These are phyloP conservation scores for Dysphania ambrosioides DNA, from an alignment of 148 eudicot genomes.

Conservation along the genomic window DNA sequence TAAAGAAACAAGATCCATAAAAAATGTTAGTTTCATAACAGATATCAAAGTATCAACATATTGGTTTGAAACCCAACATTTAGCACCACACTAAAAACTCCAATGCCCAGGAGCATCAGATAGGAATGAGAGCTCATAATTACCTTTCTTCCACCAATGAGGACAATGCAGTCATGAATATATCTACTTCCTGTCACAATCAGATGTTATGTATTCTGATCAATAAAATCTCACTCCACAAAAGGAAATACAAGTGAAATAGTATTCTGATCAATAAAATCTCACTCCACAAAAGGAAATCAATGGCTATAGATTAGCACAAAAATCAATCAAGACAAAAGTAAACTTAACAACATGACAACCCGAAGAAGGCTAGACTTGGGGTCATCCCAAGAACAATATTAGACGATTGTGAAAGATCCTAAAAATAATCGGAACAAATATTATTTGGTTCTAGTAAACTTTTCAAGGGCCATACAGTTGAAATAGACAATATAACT, in stretches of 20 bases:
- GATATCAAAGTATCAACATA: neutral
- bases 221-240: constrained; percentile 2
- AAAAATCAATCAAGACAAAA: neutral
- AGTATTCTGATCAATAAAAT: neutral
- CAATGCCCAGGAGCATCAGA: constrained; percentile 8
- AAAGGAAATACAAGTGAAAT: constrained; percentile 1
- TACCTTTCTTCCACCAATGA: constrained; percentile 82
- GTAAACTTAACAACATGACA: neutral
- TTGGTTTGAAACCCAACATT: neutral
- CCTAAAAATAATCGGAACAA: neutral
- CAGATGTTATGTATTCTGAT: neutral
- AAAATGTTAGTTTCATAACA: neutral
- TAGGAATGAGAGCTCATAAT: neutral
- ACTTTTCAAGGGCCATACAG: neutral
- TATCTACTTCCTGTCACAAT: constrained; percentile 64
- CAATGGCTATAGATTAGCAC: neutral
- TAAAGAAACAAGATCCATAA: constrained; percentile 34
- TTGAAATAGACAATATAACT: neutral
- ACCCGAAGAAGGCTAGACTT: neutral
- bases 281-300: neutral
- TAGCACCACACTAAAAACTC: neutral
- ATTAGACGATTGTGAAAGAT: neutral
- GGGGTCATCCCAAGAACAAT: neutral
- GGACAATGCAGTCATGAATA: constrained; percentile 67
- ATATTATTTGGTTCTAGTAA: neutral